phyloP scores from a whole-genome alignment of 345 rosid species.

The Cardamine resedifolia region DNA sequence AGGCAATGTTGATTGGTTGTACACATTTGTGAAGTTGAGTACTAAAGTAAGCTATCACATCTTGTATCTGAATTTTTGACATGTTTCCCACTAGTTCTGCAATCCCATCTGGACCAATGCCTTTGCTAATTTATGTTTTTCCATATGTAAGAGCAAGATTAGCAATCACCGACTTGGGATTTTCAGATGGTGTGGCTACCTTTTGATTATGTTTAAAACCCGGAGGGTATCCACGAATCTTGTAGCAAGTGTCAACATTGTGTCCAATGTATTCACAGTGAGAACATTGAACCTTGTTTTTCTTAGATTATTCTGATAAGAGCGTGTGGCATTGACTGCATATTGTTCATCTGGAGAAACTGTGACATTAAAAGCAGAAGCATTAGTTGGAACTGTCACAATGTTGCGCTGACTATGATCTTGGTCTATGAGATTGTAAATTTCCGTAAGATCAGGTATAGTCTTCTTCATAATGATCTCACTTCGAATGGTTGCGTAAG shows the following conservation, averaged over 20 bases:
- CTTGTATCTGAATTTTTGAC: too few species aligned
- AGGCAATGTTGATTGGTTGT: too few species aligned
- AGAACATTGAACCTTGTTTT: background rate
- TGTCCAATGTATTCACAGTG: background rate
- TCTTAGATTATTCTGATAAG: background rate
- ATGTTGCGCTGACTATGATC: background rate
- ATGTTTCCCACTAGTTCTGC: too few species aligned
- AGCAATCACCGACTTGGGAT: background rate
- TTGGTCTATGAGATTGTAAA: background rate
- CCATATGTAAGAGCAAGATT: background rate
- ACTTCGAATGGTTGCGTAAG: background rate
- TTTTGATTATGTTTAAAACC: background rate
- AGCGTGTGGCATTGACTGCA: background rate
- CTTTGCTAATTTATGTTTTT: too few species aligned
- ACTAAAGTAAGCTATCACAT: too few species aligned
- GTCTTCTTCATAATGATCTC: background rate
- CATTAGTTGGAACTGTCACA: background rate
- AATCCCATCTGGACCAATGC: too few species aligned
- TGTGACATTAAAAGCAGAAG: background rate
- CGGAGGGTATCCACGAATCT: background rate
- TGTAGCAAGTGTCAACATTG: background rate
- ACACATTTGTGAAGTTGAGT: too few species aligned
- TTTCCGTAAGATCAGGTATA: background rate
- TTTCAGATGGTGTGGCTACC: background rate
- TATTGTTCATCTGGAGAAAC: accelerated